These are phyloP conservation scores for Parastagonospora avenae DNA, from an alignment of 2,329 filamentous ascomycete genomes.

Conservation along the genomic window DNA sequence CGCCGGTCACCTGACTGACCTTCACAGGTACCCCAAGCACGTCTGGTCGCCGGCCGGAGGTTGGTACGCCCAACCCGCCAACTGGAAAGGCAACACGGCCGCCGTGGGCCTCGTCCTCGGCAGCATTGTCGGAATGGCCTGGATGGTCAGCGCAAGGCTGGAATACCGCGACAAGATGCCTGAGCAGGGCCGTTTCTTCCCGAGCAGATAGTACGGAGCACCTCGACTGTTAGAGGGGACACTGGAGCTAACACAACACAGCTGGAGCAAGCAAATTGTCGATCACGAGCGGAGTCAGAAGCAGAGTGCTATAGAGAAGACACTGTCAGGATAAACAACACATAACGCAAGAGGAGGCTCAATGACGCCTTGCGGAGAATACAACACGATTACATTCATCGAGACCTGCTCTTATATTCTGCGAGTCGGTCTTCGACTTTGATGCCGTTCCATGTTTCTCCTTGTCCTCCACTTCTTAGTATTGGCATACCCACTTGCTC, in stretches of 20 bases:
- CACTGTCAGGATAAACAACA: conserved; percentile 10
- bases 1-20: conserved; percentile 18
- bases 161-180: conserved; percentile 78
- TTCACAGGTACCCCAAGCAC: conserved; percentile 89
- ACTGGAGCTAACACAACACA: conserved; percentile 45
- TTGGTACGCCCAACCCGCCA: conserved; percentile 93
- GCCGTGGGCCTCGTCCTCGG: conserved; percentile 72
- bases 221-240: conserved; percentile 1
- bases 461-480: conserved; percentile 46
- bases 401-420: conserved; percentile 48
- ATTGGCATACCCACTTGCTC: conserved; percentile 87
- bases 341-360: neutral
- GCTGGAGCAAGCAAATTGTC: conserved; percentile 74
- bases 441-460: conserved; percentile 57
- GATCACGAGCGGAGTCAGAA: conserved; percentile 66
- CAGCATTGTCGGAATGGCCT: conserved; percentile 70
- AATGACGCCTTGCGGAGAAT: neutral
- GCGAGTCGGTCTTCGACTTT: conserved; percentile 49
- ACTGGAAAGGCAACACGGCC: conserved; percentile 93
- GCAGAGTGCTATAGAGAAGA: conserved; percentile 27
- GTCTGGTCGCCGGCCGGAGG: conserved; percentile 98
- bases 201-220: conserved; percentile 77
- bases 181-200: conserved; percentile 77
- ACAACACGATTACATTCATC: conserved; percentile 36
- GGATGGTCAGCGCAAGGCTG: conserved; percentile 73